A percentile compares a stretch with the other conserved stretches of the same genome.
Conservation (phyloP, 306 rosid species). For the Ammopiptanthus mongolicus region DNA sequence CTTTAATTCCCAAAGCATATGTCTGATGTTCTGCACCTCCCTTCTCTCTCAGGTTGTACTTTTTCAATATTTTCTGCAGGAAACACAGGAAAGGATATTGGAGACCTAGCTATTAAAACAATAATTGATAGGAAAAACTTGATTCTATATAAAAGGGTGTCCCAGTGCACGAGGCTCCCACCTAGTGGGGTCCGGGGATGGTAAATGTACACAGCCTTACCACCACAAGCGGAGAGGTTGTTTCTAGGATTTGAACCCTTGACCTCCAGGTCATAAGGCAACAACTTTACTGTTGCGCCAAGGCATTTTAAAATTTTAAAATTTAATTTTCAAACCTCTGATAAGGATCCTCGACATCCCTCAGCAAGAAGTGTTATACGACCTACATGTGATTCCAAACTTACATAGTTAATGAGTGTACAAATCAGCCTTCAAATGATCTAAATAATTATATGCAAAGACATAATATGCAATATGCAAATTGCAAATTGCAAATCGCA, state of each 20-base stretch:
- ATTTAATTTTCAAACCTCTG: slow-evolving; percentile 64
- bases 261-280: too few species aligned
- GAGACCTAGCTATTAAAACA: slow-evolving; percentile 7
- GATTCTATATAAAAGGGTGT: slow-evolving; percentile 14
- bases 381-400: slow-evolving; percentile 45
- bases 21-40: slow-evolving; percentile 86
- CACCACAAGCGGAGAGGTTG: too few species aligned
- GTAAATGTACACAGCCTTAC: too few species aligned
- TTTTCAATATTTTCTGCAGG: slow-evolving; percentile 61
- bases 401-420: not conserved
- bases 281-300: too few species aligned
- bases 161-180: too few species aligned
- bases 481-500: not conserved
- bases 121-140: slow-evolving; percentile 5
- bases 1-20: slow-evolving; percentile 93
- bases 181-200: too few species aligned
- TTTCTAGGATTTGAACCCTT: too few species aligned
- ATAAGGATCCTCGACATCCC: slow-evolving; percentile 95
- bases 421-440: slow-evolving; percentile 7
- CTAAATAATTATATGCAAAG: slow-evolving; percentile 5
- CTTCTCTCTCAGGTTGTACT: slow-evolving; percentile 74
- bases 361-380: slow-evolving; percentile 73
- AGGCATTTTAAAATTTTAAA: too few species aligned
- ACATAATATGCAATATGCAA: not conserved
- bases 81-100: not conserved